Percentiles rank a stretch among this genome's conserved stretches.
These are phyloP conservation scores for Guadua angustifolia DNA, from an alignment of 176 grass and related monocot species.

Conservation along the genomic window DNA sequence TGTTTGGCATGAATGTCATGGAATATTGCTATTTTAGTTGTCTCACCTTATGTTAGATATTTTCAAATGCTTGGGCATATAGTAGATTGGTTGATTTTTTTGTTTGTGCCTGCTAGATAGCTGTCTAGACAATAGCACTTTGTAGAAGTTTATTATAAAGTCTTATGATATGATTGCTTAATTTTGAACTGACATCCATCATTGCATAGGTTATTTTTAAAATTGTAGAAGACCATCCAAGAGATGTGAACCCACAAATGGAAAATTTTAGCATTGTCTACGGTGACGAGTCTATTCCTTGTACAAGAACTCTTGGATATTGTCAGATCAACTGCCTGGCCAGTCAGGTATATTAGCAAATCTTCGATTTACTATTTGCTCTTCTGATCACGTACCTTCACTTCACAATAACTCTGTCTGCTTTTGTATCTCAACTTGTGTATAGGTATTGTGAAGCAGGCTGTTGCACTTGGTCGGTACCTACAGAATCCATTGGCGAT, in stretches of 20 bases:
- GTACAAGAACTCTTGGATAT: slow-evolving; percentile 91
- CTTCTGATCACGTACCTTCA: neutral
- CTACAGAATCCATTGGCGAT: slow-evolving; percentile 89
- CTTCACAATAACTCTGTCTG: neutral
- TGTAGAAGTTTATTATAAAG: neutral
- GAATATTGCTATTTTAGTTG: slow-evolving; percentile 12
- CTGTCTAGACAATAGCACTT: neutral
- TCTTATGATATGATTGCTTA: neutral
- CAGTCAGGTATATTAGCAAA: slow-evolving; percentile 69
- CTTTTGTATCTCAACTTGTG: neutral
- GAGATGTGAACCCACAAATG: slow-evolving; percentile 72
- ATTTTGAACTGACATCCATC: slow-evolving; percentile 29
- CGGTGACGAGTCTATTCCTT: slow-evolving; percentile 91
- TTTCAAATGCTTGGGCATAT: neutral
- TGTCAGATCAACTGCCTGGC: slow-evolving; percentile 82
- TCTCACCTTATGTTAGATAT: neutral
- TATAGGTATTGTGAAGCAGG: slow-evolving; percentile 93
- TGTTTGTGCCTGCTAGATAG: neutral
- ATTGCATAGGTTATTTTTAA: slow-evolving; percentile 86
- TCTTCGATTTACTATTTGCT: slow-evolving; percentile 27
- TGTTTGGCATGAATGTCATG: neutral
- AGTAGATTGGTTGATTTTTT: slow-evolving; percentile 8
- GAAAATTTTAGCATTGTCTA: slow-evolving; percentile 78
- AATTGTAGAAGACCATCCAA: slow-evolving; percentile 94
- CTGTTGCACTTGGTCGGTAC: slow-evolving; percentile 89